Conservation (phyloP, 1,284 basidiomycete genomes). For the Cutaneotrichosporon cyanovorans region DNA sequence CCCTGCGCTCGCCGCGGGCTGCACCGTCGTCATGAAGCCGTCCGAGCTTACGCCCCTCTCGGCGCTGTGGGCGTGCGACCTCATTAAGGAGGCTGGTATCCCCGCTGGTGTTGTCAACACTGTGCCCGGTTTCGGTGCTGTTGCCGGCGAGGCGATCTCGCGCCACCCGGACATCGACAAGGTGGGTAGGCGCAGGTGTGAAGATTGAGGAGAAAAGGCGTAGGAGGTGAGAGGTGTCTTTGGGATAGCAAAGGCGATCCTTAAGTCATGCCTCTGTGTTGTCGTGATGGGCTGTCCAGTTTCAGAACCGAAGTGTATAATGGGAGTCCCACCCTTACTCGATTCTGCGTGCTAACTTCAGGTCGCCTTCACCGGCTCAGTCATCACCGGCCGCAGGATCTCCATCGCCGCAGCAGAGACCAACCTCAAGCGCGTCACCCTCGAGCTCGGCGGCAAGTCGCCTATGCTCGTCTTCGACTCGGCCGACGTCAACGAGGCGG, state of each 20-base stretch:
- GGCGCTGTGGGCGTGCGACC: constrained; percentile 56
- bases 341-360: constrained; percentile 7
- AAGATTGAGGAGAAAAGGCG: too few species aligned
- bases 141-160: constrained; percentile 77
- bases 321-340: too few species aligned
- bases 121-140: constrained; percentile 67
- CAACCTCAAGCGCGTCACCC: constrained; percentile 66
- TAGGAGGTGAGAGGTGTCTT: too few species aligned
- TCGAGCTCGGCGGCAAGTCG: constrained; percentile 53
- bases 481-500: constrained; percentile 65
- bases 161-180: constrained; percentile 74
- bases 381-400: constrained; percentile 74
- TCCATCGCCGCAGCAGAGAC: constrained; percentile 72
- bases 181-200: too few species aligned
- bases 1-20: constrained; percentile 69
- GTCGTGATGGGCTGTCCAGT: too few species aligned
- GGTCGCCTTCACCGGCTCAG: constrained; percentile 53
- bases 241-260: too few species aligned
- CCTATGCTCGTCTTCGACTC: constrained; percentile 48
- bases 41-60: constrained; percentile 87
- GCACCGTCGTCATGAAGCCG: constrained; percentile 53
- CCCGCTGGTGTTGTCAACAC: constrained; percentile 91
- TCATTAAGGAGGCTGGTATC: constrained; percentile 54
- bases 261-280: too few species aligned
- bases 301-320: too few species aligned